Evolutionary conservation across 495 filamentous ascomycete species (phyloP), one percentile per base, ranked within the genome.

Genomic region (Chaetomium tenue): DNA sequence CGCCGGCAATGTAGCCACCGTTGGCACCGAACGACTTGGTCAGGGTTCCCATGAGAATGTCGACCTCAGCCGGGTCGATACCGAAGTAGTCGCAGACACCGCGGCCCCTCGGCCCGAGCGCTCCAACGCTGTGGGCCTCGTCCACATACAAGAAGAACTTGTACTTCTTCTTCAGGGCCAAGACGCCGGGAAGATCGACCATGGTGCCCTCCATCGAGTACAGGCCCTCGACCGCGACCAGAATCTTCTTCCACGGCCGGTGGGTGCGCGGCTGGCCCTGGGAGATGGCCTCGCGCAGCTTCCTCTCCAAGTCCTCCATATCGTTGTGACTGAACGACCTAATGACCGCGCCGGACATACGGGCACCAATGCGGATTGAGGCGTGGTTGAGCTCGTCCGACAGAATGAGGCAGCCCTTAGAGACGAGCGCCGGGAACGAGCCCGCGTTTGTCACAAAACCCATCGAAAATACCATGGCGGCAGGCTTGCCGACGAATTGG

Each of bases 131-230:
- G 79, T 98, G 94, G 16, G 94, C 94, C 79, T 98, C 94, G 72
- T 98, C 94, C 58, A 98, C 82, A 66, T 96, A 98, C 18, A 98
- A 84, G 71, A 90, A 81, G 79, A 96, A 98, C 82, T 96, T 98
- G 85, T 98, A 98, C 70, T 89, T 92, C 73, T 87, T 89, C 82
- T 94, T 96, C 69, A 98, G 83, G 44, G 80, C 82, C 63, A 98
- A 75, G 47, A 98, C 75, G 63, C 90, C 91, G 16, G 93, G 94
- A 33, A 98, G 85, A 71, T 98, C 93, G 74, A 89, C 91, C 93
- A 98, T 97, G 51, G 93, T 96, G 37, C 94, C 94, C 77, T 98
- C 94, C 94, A 98, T 98, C 2, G 93, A 97, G 80, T 98, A 98
- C 0, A 98, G 84, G 63, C 94, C 94, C 74, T 98, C 94, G 44